Evolutionary conservation across 2,329 filamentous ascomycete genomes (phyloP).

Genomic region (Trichoderma brevicompactum): DNA sequence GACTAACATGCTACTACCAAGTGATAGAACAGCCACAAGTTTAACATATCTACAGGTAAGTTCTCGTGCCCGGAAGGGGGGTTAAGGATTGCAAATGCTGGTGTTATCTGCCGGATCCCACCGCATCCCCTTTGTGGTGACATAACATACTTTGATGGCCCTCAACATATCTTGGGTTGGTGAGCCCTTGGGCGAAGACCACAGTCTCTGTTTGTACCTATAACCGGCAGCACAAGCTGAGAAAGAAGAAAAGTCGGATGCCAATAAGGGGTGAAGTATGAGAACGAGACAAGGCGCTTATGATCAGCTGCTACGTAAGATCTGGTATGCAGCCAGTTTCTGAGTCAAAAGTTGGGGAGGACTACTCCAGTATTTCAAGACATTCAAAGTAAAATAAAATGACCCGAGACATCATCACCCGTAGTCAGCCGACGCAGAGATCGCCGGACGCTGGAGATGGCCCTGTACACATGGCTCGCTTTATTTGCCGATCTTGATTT

Average conservation of each 20-base stretch:
- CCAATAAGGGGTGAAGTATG: not conserved
- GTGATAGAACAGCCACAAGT: slow-evolving; percentile 5
- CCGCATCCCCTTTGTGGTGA: too few species aligned
- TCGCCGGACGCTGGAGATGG: not conserved
- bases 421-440: slow-evolving; percentile 13
- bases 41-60: not conserved
- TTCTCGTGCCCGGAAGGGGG: not conserved
- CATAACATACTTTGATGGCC: too few species aligned
- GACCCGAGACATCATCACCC: slow-evolving; percentile 11
- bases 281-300: not conserved
- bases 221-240: not conserved
- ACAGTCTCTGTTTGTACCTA: not conserved
- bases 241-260: not conserved
- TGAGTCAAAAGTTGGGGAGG: not conserved
- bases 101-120: too few species aligned
- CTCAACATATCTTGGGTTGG: too few species aligned
- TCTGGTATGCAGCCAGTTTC: slow-evolving; percentile 1
- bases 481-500: not conserved
- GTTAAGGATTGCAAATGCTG: too few species aligned
- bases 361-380: not conserved
- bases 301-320: slow-evolving; percentile 18
- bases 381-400: not conserved
- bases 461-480: not conserved
- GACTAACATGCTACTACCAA: slow-evolving; percentile 6
- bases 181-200: too few species aligned